phyloP scores from a whole-genome alignment of 805 yeast species.

The Blastobotrys americana region DNA sequence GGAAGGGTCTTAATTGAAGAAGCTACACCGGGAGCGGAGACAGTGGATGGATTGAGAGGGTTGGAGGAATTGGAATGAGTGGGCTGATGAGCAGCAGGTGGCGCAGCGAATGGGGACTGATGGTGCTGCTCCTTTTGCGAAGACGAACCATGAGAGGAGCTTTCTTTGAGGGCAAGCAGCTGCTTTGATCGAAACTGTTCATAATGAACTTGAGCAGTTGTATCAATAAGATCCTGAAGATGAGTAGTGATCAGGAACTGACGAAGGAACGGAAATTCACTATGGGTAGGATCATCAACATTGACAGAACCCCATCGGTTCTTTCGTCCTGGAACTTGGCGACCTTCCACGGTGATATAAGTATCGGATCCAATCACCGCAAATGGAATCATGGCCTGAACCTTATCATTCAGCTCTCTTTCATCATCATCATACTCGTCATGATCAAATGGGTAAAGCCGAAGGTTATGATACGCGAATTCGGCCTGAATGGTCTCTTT shows the following conservation, averaged over 20 bases:
- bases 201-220: slow-evolving; percentile 81
- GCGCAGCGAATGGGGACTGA: slow-evolving; percentile 3
- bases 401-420: slow-evolving; percentile 27
- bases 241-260: slow-evolving; percentile 94
- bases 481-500: slow-evolving; percentile 70
- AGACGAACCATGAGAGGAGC: slow-evolving; percentile 26
- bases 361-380: slow-evolving; percentile 90
- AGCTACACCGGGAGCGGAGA: no score
- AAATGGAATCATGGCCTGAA: slow-evolving; percentile 56
- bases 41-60: no score
- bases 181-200: slow-evolving; percentile 92
- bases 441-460: slow-evolving; percentile 66
- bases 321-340: slow-evolving; percentile 78
- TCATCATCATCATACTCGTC: slow-evolving; percentile 42
- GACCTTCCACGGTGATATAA: slow-evolving; percentile 68
- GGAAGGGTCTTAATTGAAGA: slow-evolving; percentile 3
- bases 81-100: slow-evolving; percentile 5
- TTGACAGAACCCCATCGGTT: slow-evolving; percentile 91
- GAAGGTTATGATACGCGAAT: slow-evolving; percentile 58
- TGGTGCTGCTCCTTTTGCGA: slow-evolving; percentile 4
- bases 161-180: slow-evolving; percentile 87
- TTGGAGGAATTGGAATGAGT: no score
- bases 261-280: slow-evolving; percentile 91
- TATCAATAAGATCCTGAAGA: slow-evolving; percentile 89
- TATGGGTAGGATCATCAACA: slow-evolving; percentile 89